A percentile compares a stretch with the other conserved stretches of the same genome.
These are phyloP conservation scores for Cnidoscolus chayamansa DNA, from an alignment of 441 rosid species.

Conservation along the genomic window DNA sequence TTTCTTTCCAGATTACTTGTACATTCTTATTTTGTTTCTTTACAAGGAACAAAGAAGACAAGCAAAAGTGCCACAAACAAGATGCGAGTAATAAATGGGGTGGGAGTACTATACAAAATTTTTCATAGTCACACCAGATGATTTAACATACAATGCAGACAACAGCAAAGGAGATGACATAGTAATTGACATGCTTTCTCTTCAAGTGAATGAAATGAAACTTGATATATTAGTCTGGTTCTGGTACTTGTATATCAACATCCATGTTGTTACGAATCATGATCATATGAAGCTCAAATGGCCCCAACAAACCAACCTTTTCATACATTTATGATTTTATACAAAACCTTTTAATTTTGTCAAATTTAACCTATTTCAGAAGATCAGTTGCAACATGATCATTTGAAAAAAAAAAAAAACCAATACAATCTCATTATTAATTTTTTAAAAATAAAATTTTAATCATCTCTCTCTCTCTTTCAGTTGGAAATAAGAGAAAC, in stretches of 20 bases:
- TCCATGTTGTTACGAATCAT: background rate
- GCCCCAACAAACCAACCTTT: no score
- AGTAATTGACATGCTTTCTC: background rate
- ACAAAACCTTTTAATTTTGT: no score
- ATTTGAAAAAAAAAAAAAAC: no score
- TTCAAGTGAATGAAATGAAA: background rate
- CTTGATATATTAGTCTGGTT: background rate
- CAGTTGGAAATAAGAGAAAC: no score
- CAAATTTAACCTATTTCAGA: no score
- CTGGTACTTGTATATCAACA: background rate
- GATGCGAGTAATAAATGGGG: background rate
- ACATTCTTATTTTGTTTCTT: background rate
- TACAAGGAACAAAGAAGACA: background rate
- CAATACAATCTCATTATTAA: no score
- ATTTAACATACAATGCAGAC: background rate
- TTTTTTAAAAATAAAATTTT: no score
- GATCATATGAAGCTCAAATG: background rate
- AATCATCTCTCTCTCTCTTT: no score
- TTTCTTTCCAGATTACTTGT: background rate
- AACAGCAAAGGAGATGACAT: background rate
- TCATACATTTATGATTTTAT: no score
- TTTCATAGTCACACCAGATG: background rate
- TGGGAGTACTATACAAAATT: background rate
- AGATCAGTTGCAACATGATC: no score
- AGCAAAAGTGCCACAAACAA: background rate